Evolutionary conservation across 2,329 filamentous ascomycete genomes (phyloP), one percentile per base, ranked within the genome.

Genomic region (Zasmidium citrigriseum): DNA sequence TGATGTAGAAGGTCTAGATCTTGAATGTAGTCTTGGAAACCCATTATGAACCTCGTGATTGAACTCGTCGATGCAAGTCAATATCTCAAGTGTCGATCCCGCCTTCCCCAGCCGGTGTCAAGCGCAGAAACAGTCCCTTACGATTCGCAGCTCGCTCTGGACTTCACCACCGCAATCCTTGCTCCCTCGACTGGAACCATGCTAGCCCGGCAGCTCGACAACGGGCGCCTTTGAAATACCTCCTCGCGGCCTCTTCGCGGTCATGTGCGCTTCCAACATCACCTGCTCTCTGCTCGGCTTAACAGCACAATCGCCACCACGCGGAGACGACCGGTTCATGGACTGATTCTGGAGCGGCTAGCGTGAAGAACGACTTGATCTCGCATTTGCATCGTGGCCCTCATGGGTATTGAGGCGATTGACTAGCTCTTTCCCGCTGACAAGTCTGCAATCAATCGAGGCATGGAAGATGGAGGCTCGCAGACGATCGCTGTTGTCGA

Each of bases 391-490:
- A n/a, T n/a, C n/a, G n/a, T n/a, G n/a, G n/a, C n/a, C n/a, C n/a
- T n/a, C n/a, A n/a, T n/a, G 16, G 34, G 14, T 41, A 4, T 34
- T 34, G 27, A 34, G 7, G 34, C 34, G 34, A 11, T 34, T 7
- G 27, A 34, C 27, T 14, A 34, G 27, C 27, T 41, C 34, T n/a
- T 41, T 9, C 7, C 34, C 34, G 18, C 34, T 4, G 34, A 11
- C 5, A 41, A 41, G 12, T 4, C 7, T 41, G 16, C 34, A 4
- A 9, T 16, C 34, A n/a, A 54, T 49, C 45, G 49, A 38, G 66
- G 59, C 38, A 68, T 68, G 66, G 66, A 68, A 63, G 57, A 67
- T 67, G 66, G 64, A 44, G 54, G 24, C 47, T 57, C 57, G 25
- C 54, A 59, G 27, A 38, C 55, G 27, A 27, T 52, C 46, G 53